These are phyloP conservation scores for Potentilla sterilis DNA, from an alignment of 306 rosid genomes.

Conservation along the genomic window DNA sequence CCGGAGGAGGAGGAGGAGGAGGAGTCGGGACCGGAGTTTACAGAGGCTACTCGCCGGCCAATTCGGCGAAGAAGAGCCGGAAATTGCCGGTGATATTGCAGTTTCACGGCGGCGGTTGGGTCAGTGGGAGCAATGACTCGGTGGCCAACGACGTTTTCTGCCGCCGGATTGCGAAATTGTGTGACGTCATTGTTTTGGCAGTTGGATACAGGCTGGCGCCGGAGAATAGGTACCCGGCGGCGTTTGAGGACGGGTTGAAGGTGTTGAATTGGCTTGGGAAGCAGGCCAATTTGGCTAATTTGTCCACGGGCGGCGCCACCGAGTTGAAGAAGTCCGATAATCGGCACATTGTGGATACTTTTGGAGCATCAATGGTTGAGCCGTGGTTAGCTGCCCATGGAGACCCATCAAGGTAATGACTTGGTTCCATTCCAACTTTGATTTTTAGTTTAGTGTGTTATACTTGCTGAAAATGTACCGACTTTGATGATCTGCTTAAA, in stretches of 20 bases:
- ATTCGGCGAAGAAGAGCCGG: conserved; percentile 33
- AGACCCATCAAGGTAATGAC: conserved; percentile 69
- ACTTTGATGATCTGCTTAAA: not conserved
- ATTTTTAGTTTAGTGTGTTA: too few relatives aligned
- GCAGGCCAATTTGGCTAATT: conserved; percentile 84
- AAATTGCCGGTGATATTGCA: conserved; percentile 78
- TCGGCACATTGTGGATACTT: conserved; percentile 66
- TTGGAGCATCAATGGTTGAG: conserved; percentile 85
- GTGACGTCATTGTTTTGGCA: conserved; percentile 69
- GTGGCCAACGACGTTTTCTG: conserved; percentile 78
- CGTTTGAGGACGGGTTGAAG: conserved; percentile 85
- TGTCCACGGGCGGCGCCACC: conserved; percentile 46
- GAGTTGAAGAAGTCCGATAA: conserved; percentile 67
- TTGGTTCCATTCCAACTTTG: not conserved
- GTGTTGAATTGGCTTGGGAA: conserved; percentile 94
- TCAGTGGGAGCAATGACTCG: conserved; percentile 85
- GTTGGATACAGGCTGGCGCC: conserved; percentile 91
- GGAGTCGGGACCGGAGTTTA: conserved; percentile 39
- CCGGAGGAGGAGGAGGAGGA: conserved; percentile 6
- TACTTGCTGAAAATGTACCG: too few relatives aligned
- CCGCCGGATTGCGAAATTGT: conserved; percentile 70
- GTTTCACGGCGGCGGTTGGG: conserved; percentile 99
- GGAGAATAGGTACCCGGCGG: conserved; percentile 83
- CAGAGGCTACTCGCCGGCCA: conserved; percentile 64
- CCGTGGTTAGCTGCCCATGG: conserved; percentile 98